Conservation (phyloP, 2,329 filamentous ascomycete species). For the Xenoacremonium recifei region DNA sequence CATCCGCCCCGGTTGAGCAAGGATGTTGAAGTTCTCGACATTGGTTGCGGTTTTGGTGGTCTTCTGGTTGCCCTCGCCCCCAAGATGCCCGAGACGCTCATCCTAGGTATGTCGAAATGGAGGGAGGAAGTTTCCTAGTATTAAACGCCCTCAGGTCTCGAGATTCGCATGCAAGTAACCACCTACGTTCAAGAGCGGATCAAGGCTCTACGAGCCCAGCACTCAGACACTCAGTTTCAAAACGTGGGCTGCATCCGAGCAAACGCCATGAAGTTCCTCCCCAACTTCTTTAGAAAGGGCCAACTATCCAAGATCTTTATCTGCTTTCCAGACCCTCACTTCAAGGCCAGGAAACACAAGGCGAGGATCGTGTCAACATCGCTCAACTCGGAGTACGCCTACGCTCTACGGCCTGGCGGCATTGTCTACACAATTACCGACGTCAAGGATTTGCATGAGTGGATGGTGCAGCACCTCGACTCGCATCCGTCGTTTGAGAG, state of each 20-base stretch:
- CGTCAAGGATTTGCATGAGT: slow-evolving; percentile 87
- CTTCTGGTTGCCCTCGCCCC: slow-evolving; percentile 83
- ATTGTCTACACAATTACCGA: slow-evolving; percentile 96
- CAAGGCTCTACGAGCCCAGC: slow-evolving; percentile 72
- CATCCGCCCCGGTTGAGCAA: slow-evolving; percentile 40
- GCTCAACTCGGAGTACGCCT: slow-evolving; percentile 91
- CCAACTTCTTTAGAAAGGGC: slow-evolving; percentile 84
- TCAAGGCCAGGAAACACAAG: slow-evolving; percentile 97
- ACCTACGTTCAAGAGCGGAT: slow-evolving; percentile 89
- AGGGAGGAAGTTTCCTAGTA: neutral
- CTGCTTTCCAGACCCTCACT: slow-evolving; percentile 97
- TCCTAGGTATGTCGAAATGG: slow-evolving; percentile 73
- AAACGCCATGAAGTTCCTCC: slow-evolving; percentile 99
- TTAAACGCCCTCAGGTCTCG: slow-evolving; percentile 61
- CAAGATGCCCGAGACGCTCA: slow-evolving; percentile 74
- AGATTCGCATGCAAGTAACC: slow-evolving; percentile 87
- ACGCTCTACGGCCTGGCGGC: slow-evolving; percentile 77
- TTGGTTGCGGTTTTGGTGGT: slow-evolving; percentile 95
- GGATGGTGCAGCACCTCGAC: slow-evolving; percentile 88
- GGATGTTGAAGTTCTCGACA: slow-evolving; percentile 89
- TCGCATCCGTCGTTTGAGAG: slow-evolving; percentile 77
- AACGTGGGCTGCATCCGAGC: slow-evolving; percentile 87
- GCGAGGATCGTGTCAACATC: slow-evolving; percentile 88
- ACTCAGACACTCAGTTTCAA: slow-evolving; percentile 62
- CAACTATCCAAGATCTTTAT: slow-evolving; percentile 93